A percentile compares a stretch with the other conserved stretches of the same genome.
These are phyloP conservation scores for Cymbopogon flexuosus DNA, from an alignment of 202 grass and related monocot species.

Conservation along the genomic window DNA sequence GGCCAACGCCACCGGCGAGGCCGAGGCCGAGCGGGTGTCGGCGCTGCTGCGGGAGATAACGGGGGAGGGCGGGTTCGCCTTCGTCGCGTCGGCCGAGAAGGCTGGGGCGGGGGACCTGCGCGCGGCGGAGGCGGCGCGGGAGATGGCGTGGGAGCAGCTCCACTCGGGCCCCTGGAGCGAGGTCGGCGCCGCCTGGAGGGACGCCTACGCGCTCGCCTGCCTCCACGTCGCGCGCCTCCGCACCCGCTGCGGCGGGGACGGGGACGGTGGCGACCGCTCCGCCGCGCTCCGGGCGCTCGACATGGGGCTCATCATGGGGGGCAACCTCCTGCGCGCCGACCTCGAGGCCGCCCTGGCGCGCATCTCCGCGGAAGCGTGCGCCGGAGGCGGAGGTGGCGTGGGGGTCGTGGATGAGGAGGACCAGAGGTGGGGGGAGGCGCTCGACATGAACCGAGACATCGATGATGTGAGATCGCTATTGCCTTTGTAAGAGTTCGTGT, in stretches of 20 bases:
- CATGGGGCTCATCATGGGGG: constrained; percentile 93
- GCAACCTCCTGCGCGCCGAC: constrained; percentile 58
- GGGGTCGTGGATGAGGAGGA: constrained; percentile 11
- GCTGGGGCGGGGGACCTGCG: constrained; percentile 56
- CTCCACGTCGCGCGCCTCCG: constrained; percentile 72
- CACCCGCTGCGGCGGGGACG: constrained; percentile 26
- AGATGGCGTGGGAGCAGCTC: constrained; percentile 98
- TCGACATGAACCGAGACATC: constrained; percentile 52
- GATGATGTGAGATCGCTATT: constrained; percentile 51
- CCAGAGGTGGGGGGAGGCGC: constrained; percentile 52
- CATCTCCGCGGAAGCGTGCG: constrained; percentile 29
- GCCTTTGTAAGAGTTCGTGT: constrained; percentile 31
- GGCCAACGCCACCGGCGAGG: constrained; percentile 2
- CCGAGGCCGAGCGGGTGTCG: constrained; percentile 33
- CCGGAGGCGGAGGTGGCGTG: background rate
- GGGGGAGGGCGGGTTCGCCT: constrained; percentile 72
- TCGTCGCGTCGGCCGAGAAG: constrained; percentile 74
- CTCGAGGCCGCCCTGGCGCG: constrained; percentile 46
- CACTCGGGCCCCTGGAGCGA: constrained; percentile 83
- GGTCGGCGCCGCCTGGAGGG: constrained; percentile 65
- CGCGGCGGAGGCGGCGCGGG: constrained; percentile 74
- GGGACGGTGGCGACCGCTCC: constrained; percentile 17
- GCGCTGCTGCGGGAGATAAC: constrained; percentile 61
- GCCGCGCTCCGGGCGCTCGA: constrained; percentile 69
- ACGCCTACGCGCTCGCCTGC: constrained; percentile 90